A percentile compares a stretch with the other conserved stretches of the same genome.
Conservation (phyloP, 169 alveolate species). For the Plasmodium malariae region DNA sequence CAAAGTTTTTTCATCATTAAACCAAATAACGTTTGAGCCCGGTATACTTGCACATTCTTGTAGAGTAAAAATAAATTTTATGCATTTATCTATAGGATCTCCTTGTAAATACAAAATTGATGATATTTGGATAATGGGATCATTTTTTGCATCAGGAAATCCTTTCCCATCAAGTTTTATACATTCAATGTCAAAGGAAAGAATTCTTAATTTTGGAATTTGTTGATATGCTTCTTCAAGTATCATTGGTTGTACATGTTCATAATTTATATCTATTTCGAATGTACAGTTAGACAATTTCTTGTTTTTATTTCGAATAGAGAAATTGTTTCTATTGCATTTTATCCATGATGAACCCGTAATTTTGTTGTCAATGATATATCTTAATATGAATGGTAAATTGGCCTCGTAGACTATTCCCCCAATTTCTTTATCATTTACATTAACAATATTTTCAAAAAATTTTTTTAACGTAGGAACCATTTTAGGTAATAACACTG, state of each 20-base stretch:
- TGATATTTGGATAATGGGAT: slow-evolving; percentile 97
- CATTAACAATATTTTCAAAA: slow-evolving; percentile 86
- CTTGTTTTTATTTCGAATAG: slow-evolving; percentile 30
- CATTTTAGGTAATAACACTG: slow-evolving; percentile 89
- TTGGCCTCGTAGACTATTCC: slow-evolving; percentile 94
- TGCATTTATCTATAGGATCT: slow-evolving; percentile 72
- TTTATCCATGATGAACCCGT: slow-evolving; percentile 98
- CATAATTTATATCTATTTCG: slow-evolving; percentile 82
- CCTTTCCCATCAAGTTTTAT: slow-evolving; percentile 93
- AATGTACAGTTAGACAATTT: slow-evolving; percentile 78
- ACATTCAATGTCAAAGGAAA: slow-evolving; percentile 89
- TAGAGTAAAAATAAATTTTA: slow-evolving; percentile 87
- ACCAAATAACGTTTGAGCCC: slow-evolving; percentile 90
- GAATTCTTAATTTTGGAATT: slow-evolving; percentile 45
- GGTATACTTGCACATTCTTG: slow-evolving; percentile 90
- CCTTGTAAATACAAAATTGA: slow-evolving; percentile 90
- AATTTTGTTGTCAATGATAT: slow-evolving; percentile 95
- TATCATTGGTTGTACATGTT: slow-evolving; percentile 86
- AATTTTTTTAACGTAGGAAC: slow-evolving; percentile 87
- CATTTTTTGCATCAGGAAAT: slow-evolving; percentile 96
- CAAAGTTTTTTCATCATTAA: slow-evolving; percentile 85
- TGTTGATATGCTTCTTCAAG: slow-evolving; percentile 45
- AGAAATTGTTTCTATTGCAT: slow-evolving; percentile 75
- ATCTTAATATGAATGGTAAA: slow-evolving; percentile 96
- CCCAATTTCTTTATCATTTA: slow-evolving; percentile 72